These are phyloP conservation scores for Escallonia rubra DNA, from an alignment of 129 eudicot genomes.

Conservation along the genomic window DNA sequence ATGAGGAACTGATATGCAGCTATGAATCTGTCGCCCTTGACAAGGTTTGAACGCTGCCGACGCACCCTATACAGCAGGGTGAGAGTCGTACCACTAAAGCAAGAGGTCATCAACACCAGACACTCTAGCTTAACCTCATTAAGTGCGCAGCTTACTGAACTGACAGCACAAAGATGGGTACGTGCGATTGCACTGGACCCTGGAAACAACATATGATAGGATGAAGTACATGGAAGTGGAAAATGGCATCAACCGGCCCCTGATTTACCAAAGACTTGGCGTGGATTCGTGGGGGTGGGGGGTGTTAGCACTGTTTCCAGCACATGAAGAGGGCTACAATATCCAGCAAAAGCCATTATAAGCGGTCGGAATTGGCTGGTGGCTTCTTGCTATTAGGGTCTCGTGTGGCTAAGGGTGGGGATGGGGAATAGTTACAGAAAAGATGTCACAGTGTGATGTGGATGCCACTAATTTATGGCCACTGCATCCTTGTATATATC, in stretches of 20 bases:
- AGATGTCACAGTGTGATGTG: slow-evolving; percentile 11
- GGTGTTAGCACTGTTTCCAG: slow-evolving; percentile 8
- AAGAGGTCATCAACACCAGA: too few species aligned
- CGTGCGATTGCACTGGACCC: background rate
- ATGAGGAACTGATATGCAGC: too few species aligned
- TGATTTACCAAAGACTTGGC: background rate
- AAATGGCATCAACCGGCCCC: slow-evolving; percentile 12
- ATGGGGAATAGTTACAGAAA: background rate
- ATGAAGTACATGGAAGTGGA: slow-evolving; percentile 17
- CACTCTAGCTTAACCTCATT: too few species aligned
- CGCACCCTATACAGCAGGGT: too few species aligned
- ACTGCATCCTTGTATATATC: background rate
- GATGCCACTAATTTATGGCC: slow-evolving; percentile 18
- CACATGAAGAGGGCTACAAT: slow-evolving; percentile 1
- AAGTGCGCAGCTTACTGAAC: too few species aligned
- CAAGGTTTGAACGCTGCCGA: too few species aligned
- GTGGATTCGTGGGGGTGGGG: slow-evolving; percentile 10
- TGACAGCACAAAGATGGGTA: too few species aligned
- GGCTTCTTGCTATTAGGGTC: slow-evolving; percentile 19
- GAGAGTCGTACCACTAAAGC: too few species aligned
- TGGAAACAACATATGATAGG: slow-evolving; percentile 11
- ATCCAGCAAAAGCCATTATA: background rate
- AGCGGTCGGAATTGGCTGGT: slow-evolving; percentile 1
- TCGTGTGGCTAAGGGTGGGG: background rate
- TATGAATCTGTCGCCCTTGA: too few species aligned